Percentiles rank a stretch among this genome's conserved stretches.
phyloP scores from a whole-genome alignment of 1,139 yeast species.

The Yamadazyma jaroonii region DNA sequence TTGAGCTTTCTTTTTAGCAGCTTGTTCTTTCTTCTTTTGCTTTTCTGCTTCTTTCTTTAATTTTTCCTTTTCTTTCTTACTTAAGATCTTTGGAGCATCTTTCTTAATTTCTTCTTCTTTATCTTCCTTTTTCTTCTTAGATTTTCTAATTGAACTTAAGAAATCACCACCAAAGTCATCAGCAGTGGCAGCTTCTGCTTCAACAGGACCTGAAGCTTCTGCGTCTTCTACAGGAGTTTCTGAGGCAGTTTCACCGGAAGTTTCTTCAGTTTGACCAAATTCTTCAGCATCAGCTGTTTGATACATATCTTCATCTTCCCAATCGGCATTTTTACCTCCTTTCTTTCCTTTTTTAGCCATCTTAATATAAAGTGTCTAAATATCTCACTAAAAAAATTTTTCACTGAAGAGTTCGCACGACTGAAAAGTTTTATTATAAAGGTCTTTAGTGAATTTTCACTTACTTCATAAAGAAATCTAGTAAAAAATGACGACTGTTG shows the following conservation, averaged over 20 bases:
- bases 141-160: conserved; percentile 76
- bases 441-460: background rate
- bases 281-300: conserved; percentile 61
- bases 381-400: conserved; percentile 2
- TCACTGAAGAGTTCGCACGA: conserved; percentile 3
- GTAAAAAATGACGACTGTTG: conserved; percentile 71
- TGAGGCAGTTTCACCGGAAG: conserved; percentile 9
- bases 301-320: conserved; percentile 74
- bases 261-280: conserved; percentile 31
- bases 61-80: conserved; percentile 95
- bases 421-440: conserved; percentile 4
- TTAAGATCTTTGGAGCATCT: conserved; percentile 71
- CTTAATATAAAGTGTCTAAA: background rate
- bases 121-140: conserved; percentile 71
- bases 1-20: conserved; percentile 74
- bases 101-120: conserved; percentile 49
- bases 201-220: conserved; percentile 10
- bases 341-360: conserved; percentile 57
- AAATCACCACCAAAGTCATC: conserved; percentile 62
- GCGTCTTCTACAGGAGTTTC: conserved; percentile 14
- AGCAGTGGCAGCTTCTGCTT: conserved; percentile 33
- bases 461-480: background rate
- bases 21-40: conserved; percentile 87
- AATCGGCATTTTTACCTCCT: conserved; percentile 52
- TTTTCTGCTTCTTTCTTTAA: conserved; percentile 98